These are phyloP conservation scores for Durio zibethinus DNA, from an alignment of 345 rosid genomes.

Conservation along the genomic window DNA sequence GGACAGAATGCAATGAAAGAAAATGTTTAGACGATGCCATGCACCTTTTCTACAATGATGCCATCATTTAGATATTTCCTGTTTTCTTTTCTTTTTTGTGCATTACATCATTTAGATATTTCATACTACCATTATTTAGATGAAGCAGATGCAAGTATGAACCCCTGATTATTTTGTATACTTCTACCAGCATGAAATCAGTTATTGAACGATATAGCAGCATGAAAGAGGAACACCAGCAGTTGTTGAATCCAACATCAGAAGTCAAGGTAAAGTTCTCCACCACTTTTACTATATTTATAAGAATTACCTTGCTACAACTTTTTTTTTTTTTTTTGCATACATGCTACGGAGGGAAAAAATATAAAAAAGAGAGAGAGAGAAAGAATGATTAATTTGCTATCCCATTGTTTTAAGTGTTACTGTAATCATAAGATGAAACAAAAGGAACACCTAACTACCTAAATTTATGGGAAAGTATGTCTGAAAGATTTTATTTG, in stretches of 20 bases:
- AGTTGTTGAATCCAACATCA: slow-evolving; percentile 46
- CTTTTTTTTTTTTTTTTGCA: neutral
- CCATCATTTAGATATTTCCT: neutral
- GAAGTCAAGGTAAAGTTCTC: slow-evolving; percentile 57
- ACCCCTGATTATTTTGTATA: slow-evolving; percentile 15
- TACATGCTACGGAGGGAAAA: neutral
- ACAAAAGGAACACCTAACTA: neutral
- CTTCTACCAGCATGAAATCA: slow-evolving; percentile 56
- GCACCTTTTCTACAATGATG: neutral
- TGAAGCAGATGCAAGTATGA: neutral
- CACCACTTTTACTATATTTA: neutral
- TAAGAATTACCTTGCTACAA: neutral
- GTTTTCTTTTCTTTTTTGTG: too few species aligned
- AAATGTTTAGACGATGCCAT: too few species aligned
- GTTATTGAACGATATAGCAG: slow-evolving; percentile 59
- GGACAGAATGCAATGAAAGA: too few species aligned
- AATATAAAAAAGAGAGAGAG: too few species aligned
- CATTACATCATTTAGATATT: neutral
- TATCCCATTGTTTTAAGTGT: neutral
- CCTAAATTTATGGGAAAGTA: neutral
- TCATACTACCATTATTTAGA: neutral
- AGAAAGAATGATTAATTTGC: neutral
- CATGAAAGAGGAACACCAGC: slow-evolving; percentile 58
- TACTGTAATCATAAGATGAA: neutral
- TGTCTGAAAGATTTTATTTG: neutral